Evolutionary conservation across 225 moss, liverwort and hornwort species (phyloP).

Genomic region (Thuidium tamariscinum): DNA sequence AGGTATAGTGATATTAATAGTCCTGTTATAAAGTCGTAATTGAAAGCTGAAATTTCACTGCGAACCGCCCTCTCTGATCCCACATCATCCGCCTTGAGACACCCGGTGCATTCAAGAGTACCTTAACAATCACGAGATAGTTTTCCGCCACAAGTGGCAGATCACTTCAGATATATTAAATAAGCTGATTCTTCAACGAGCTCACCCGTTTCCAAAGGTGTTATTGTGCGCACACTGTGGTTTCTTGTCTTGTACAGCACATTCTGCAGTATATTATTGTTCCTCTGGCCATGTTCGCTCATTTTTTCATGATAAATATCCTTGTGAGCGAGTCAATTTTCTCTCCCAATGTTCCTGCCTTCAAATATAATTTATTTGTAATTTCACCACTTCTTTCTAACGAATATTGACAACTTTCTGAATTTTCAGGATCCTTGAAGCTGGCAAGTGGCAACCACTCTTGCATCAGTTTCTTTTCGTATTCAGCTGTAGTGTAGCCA

Average conservation of each 20-base stretch:
- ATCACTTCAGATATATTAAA: background rate
- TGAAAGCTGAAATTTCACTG: slow-evolving; percentile 20
- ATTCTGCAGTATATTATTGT: background rate
- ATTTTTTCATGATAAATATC: background rate
- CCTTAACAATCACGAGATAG: background rate
- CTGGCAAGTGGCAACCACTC: background rate
- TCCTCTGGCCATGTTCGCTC: background rate
- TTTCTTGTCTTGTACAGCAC: background rate
- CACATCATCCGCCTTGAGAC: background rate
- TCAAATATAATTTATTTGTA: background rate
- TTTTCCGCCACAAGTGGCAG: background rate
- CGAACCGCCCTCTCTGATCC: background rate
- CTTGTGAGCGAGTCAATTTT: background rate
- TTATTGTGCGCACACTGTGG: background rate
- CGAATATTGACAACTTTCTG: background rate
- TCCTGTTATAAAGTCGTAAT: background rate
- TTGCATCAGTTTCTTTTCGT: background rate
- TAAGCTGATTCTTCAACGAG: background rate
- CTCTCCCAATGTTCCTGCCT: background rate
- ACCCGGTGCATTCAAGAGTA: background rate
- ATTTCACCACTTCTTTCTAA: background rate
- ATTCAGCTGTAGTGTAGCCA: background rate
- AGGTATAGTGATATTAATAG: background rate
- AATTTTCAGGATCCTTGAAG: background rate
- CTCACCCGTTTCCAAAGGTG: background rate